Percentiles rank a stretch among this genome's conserved stretches.
Evolutionary conservation across 371 early-diverging fungal genomes (phyloP).

Genomic region (Mucor racemosus): DNA sequence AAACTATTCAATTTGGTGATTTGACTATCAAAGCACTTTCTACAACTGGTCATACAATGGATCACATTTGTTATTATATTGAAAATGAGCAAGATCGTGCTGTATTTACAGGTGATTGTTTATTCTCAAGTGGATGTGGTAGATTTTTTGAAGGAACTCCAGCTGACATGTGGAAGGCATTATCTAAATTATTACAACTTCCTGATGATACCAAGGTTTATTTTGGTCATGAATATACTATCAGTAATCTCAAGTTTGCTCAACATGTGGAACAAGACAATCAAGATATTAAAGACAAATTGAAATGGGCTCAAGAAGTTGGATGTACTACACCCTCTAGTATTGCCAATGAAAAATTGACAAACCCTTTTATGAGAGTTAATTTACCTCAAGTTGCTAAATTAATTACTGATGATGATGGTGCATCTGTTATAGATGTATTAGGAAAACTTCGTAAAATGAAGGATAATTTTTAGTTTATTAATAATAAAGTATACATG

Average conservation of each 20-base stretch:
- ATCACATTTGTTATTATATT: slow-evolving; percentile 54
- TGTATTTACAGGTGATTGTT: slow-evolving; percentile 42
- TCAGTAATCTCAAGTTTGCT: slow-evolving; percentile 63
- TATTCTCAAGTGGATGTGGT: slow-evolving; percentile 78
- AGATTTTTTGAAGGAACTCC: slow-evolving; percentile 94
- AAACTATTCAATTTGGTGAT: slow-evolving; percentile 68
- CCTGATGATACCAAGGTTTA: slow-evolving; percentile 87
- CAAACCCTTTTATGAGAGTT: slow-evolving; percentile 90
- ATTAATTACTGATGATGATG: slow-evolving; percentile 7
- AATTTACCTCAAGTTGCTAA: slow-evolving; percentile 25
- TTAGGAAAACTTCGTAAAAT: slow-evolving; percentile 45
- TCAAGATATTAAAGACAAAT: slow-evolving; percentile 51
- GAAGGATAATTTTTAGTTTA: slow-evolving; percentile 48
- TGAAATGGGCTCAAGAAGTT: slow-evolving; percentile 55
- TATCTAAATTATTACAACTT: slow-evolving; percentile 68
- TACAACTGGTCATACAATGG: slow-evolving; percentile 87
- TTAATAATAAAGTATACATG: not conserved
- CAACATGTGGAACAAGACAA: slow-evolving; percentile 47
- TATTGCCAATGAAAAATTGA: slow-evolving; percentile 77
- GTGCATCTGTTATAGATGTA: slow-evolving; percentile 30
- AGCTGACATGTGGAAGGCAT: slow-evolving; percentile 79
- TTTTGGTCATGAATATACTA: slow-evolving; percentile 94
- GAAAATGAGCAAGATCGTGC: slow-evolving; percentile 26
- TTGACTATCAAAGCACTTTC: slow-evolving; percentile 54
- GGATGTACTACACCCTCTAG: slow-evolving; percentile 80